Base-by-base conservation (phyloP, 2,329 filamentous ascomycete species). In the Capronia coronata region DNA sequence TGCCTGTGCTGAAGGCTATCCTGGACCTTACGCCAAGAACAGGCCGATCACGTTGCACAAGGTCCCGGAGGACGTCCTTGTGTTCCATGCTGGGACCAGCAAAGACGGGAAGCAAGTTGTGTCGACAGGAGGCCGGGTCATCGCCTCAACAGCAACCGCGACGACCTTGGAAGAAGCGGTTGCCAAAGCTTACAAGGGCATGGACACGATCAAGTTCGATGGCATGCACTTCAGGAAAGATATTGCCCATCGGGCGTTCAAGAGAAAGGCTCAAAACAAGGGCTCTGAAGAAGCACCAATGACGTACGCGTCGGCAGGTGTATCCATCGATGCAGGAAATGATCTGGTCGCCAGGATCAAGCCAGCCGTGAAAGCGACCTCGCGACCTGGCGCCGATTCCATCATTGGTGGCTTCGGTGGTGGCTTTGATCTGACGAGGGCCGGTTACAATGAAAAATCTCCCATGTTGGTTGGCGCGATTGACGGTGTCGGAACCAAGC, bases 391-490 rank as follows among this genome's bases (percentile, higher is more conserved):
- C 39, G 88, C 93, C 1, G 88, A 95, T 66, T 90, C 90, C 48
- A 82, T 91, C 63, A 96, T 98, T 62, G 93, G 93, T 51, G 93
- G 93, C 2, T 98, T 98, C 62, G 93, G 93, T 43, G 93, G 93
- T 25, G 82, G 87, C 58, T 83, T 94, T 53, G 85, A 93, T 64
- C 75, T 96, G 11, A 73, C 82, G 5, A 78, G 79, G 43, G 86
- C 87, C 10, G 86, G 87, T 45, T 94, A 87, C 52, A 89, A 88
- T 64, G 72, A 76, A 4, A 75, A 80, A 51, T 79, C 85, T 0
- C 90, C 91, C 9, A 84, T 90, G 49, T 71, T 97, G 21, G 87
- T 97, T n/a, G 87, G 87, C 48, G 90, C 89, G 52, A 97, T 96
- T 57, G 93, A 98, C 65, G 93, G 93, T 45, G 89, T 97, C 30